phyloP scores from a whole-genome alignment of 2,329 filamentous ascomycete species.

The Curvularia lunata region DNA sequence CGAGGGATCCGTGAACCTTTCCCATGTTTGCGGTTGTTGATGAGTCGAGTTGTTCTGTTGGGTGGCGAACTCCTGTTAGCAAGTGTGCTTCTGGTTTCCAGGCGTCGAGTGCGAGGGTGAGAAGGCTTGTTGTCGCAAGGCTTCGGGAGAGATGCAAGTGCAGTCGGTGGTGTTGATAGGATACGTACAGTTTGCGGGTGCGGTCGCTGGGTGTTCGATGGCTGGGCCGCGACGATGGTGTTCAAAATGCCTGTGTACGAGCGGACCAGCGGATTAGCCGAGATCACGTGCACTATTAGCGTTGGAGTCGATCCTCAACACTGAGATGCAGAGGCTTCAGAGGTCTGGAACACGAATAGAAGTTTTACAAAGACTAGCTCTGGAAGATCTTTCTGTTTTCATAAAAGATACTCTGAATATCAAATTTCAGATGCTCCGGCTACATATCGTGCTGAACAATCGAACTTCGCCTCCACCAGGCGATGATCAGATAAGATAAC shows the following conservation, averaged over 20 bases:
- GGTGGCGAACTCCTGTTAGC: conserved; percentile 43
- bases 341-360: background rate
- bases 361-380: no score
- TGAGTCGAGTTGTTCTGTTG: conserved; percentile 37
- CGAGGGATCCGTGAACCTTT: conserved; percentile 93
- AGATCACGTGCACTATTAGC: conserved; percentile 29
- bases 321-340: background rate
- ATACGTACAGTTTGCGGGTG: conserved; percentile 47
- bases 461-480: background rate
- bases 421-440: background rate
- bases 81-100: conserved; percentile 15
- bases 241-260: conserved; percentile 22
- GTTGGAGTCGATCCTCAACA: background rate
- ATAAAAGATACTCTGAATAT: background rate
- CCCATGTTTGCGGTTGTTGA: conserved; percentile 71
- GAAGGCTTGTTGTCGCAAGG: conserved; percentile 13
- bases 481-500: conserved; percentile 19
- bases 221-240: conserved; percentile 37
- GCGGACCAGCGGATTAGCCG: conserved; percentile 27
- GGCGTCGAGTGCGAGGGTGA: conserved; percentile 2
- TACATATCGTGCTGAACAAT: background rate
- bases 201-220: conserved; percentile 43
- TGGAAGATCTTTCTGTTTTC: background rate
- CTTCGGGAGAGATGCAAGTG: conserved; percentile 6
- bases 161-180: conserved; percentile 13